Conservation (phyloP, 2,329 filamentous ascomycete species). For the Hymenoscyphus occultus region DNA sequence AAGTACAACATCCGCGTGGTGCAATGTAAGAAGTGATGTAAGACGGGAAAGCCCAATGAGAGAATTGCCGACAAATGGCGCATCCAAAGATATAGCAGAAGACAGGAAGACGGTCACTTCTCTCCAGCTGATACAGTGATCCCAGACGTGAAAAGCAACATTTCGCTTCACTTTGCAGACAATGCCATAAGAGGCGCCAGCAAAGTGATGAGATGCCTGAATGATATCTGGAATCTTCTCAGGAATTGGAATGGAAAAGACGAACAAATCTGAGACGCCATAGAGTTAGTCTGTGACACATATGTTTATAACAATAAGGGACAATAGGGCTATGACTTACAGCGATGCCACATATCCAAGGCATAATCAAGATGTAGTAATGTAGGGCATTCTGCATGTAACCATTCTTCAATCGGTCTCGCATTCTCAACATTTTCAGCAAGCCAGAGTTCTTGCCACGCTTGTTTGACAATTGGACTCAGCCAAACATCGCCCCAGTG, state of each 20-base stretch:
- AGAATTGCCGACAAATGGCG: constrained; percentile 33
- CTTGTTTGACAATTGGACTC: constrained; percentile 44
- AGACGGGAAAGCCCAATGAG: constrained; percentile 29
- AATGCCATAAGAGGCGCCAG: constrained; percentile 58
- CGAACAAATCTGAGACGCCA: constrained; percentile 37
- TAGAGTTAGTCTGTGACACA: not conserved
- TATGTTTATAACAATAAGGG: not conserved
- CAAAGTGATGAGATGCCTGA: constrained; percentile 61
- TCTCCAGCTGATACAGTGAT: constrained; percentile 60
- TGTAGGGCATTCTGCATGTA: constrained; percentile 44
- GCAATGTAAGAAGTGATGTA: constrained; percentile 29
- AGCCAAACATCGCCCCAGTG: constrained; percentile 48
- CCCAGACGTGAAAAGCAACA: constrained; percentile 60
- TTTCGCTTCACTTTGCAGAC: constrained; percentile 59
- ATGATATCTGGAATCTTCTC: constrained; percentile 50
- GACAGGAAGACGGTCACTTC: constrained; percentile 39
- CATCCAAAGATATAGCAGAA: constrained; percentile 29
- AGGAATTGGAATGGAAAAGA: constrained; percentile 46
- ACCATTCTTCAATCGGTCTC: constrained; percentile 43
- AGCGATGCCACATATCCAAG: constrained; percentile 46
- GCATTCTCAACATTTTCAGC: constrained; percentile 43
- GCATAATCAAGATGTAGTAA: constrained; percentile 44
- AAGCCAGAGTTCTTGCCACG: constrained; percentile 47
- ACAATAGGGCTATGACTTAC: not conserved
- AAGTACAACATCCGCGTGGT: constrained; percentile 56